Base-by-base conservation (phyloP, 495 filamentous ascomycete genomes). In the Podospora comata region DNA sequence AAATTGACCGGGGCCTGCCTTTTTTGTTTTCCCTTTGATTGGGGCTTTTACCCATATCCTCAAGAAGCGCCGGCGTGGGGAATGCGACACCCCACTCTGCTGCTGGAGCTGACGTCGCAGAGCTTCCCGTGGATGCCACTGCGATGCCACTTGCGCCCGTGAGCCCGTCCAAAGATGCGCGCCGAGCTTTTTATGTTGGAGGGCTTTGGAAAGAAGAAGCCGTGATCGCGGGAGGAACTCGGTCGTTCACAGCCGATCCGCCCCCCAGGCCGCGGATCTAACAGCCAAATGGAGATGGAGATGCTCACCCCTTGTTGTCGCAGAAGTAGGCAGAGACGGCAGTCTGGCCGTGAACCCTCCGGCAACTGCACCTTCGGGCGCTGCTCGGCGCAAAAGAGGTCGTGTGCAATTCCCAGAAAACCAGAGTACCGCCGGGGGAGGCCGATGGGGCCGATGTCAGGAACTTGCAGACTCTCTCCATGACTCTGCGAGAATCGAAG, bases 11-110 rank as follows among this genome's bases (percentile, higher is more conserved):
- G 70, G 72, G 72, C 62, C 71, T 70, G 71, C 32, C 32, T 39
- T 74, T 72, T 68, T 64, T 67, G 67, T 73, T 75, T 73, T 72
- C 71, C 68, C 70, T 70, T 72, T 73, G 70, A 72, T 75, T 74
- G 71, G 71, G 70, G 71, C 34, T 67, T 75, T 74, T 74, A 71
- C 69, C 70, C 73, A 70, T 73, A 72, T 65, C 67, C 69, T 70
- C 63, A 60, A 66, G 70, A 74, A 73, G 73, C 70, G 75, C 73
- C 69, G 72, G 57, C 70, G 68, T 69, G 71, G 68, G 65, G 66
- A 65, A 59, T 56, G 55, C n/a, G 23, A 58, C 68, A 70, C 72
- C 69, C 64, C 68, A 70, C 73, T 55, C 60, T 65, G 39, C 39
- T 58, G 67, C 44, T 64, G 72, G 57, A 53, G 67, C 58, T 26